Base-by-base conservation (phyloP, 208 protist species). In the Phytomonas sp. region DNA sequence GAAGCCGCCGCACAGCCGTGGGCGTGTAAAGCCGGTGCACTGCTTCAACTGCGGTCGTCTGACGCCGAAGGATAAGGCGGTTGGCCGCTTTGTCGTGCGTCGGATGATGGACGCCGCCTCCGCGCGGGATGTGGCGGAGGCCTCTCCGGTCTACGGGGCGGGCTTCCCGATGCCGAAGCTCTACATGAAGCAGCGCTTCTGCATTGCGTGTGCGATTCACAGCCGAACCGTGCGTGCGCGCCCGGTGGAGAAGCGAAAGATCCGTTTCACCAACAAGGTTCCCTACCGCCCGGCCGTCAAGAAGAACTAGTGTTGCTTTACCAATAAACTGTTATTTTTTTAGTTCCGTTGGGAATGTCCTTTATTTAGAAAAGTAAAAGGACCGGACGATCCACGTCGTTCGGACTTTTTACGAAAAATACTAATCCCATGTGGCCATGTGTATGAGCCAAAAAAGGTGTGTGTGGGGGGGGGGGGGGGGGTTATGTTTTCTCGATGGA, bases 161-260 rank as follows among this genome's bases (percentile, higher is more conserved):
- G 90, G 83, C 71, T 97, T 94, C 83, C 82, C 84, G 68, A 94
- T 99, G 76, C 98, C 98, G 70, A 99, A 99, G 96, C 84, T 99
- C 65, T 99, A 99, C 95, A 89, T 98, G 82, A 99, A 99, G 95
- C 85, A 98, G 83, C 94, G 99, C 84, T 99, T 99, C 95, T 99
- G 98, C 93, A 97, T 99, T 69, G 98, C 98, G 30, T 99, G 98
- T 92, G 98, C 98, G 72, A 98, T 99, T 78, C 98, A 99, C 96
- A 96, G 95, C 81, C 96, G 97, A 75, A 93, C 98, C 34, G 98
- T 99, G 61, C 97, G 92, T 67, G 90, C 86, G 64, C 90, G 93
- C 82, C 80, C 85, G 20, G 88, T 92, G 66, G 75, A 73, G 36
- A 66, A 84, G 46, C 89, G 91, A 72, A 96, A 95, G 87, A 84